A percentile compares a stretch with the other conserved stretches of the same genome.
These are phyloP conservation scores for Capronia americana DNA, from an alignment of 2,329 filamentous ascomycete genomes.

Conservation along the genomic window DNA sequence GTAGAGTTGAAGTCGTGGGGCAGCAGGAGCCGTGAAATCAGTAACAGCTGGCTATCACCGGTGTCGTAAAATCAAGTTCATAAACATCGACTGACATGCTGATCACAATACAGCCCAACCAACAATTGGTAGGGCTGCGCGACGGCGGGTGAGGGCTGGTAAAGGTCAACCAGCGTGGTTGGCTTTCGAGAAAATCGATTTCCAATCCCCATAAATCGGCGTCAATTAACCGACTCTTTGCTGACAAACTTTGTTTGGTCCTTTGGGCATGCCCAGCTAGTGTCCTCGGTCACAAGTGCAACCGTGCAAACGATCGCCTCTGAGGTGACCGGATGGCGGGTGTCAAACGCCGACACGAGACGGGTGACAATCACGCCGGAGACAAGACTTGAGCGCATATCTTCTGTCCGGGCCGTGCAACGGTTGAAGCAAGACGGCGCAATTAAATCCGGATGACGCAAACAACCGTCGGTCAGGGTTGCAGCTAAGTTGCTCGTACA, in stretches of 20 bases:
- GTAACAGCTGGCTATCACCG: background rate
- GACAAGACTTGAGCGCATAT: background rate
- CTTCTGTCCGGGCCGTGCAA: constrained; percentile 3
- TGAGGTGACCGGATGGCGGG: constrained; percentile 10
- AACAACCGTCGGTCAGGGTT: background rate
- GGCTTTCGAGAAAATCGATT: constrained; percentile 5
- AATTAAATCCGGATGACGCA: constrained; percentile 23
- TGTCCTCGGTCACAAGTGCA: background rate
- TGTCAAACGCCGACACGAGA: constrained; percentile 5
- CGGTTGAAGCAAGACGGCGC: constrained; percentile 6
- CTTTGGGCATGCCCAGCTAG: background rate
- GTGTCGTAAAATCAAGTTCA: background rate
- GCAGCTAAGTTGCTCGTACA: constrained; percentile 11
- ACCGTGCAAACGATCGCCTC: background rate
- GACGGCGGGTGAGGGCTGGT: background rate
- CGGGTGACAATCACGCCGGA: constrained; percentile 2
- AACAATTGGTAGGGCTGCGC: background rate
- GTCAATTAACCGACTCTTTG: constrained; percentile 1
- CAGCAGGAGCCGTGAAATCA: background rate
- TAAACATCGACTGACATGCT: background rate
- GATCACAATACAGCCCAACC: background rate
- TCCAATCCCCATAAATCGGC: constrained; percentile 17
- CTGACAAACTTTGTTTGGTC: constrained; percentile 13
- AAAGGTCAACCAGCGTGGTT: background rate
- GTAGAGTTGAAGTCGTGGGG: background rate